Base-by-base conservation (phyloP, 2,329 filamentous ascomycete genomes). In the Dactylellina leptospora region DNA sequence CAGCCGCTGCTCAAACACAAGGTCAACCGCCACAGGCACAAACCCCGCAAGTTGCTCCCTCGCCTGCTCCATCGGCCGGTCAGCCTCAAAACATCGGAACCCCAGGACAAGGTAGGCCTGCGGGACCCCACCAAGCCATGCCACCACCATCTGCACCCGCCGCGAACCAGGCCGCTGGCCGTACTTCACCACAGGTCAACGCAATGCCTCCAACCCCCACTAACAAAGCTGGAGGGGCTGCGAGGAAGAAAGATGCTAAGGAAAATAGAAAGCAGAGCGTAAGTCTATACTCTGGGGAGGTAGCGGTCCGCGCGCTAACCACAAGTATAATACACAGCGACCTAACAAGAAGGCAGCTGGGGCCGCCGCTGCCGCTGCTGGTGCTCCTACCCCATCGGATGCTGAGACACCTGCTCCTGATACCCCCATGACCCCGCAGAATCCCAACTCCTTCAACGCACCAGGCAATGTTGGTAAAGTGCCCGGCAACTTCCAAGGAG, bases 161-260 rank as follows among this genome's bases (percentile, higher is more conserved):
- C 1, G 81, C 79, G 71, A 82, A 85, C 86, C 76, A 84, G 82
- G 74, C 82, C 84, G 60, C 83, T 74, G 73, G 84, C 82, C 42
- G 85, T 86, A 11, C 85, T 85, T 10, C 88, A 87, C 16, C 87
- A 87, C 22, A 87, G 88, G 76, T 84, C 86, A 75, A 84, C 84
- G 4, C 89, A 88, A 33, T 72, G 59, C 90, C 91, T 0, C 90
- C 90, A 0, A 95, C 91, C 2, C 91, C 91, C 0, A 88, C 86
- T 55, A 89, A 91, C 78, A 79, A 83, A 1, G 88, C 87, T 78
- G 93, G 93, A 82, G 80, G 88, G 2, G 87, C 86, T 30, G 89
- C 90, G 0, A 92, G 91, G 80, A 93, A 93, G 85, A 90, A 91
- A 82, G 86, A 87, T 28, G 82, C 81, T 3, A 89, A 88, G 80